Conservation (phyloP, 495 filamentous ascomycete genomes). For the Mytilinidion resinicola region DNA sequence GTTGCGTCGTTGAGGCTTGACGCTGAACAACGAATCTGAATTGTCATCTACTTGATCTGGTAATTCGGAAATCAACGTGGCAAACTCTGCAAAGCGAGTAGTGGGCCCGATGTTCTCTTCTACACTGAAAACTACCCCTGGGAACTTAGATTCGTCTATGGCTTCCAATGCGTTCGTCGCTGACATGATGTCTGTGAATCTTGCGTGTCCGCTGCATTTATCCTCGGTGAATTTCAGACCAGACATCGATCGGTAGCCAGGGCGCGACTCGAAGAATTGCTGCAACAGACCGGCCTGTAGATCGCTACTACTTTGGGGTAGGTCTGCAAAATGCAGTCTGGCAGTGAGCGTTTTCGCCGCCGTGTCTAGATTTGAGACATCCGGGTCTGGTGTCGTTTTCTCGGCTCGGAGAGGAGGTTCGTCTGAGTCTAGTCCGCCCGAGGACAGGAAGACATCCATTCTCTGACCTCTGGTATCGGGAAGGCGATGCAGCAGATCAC, state of each 20-base stretch:
- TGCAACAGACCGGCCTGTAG: not conserved
- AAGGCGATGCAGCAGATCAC: constrained; percentile 6
- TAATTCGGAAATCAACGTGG: too few relatives aligned
- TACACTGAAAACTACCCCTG: too few relatives aligned
- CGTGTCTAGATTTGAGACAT: not conserved
- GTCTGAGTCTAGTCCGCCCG: not conserved
- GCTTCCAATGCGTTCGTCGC: constrained; percentile 6
- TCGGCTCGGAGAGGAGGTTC: not conserved
- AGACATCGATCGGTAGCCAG: constrained; percentile 8
- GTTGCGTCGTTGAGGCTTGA: too few relatives aligned
- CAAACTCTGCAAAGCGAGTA: too few relatives aligned
- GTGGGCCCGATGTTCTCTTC: too few relatives aligned
- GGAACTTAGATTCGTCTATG: not conserved
- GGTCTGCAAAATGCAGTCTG: not conserved
- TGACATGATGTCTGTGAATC: constrained; percentile 4
- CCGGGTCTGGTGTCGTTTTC: not conserved
- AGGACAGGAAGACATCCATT: constrained; percentile 10
- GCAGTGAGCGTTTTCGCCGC: not conserved
- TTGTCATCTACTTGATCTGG: too few relatives aligned
- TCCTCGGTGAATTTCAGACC: constrained; percentile 1
- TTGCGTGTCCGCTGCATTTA: constrained; percentile 4
- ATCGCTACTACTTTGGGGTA: too few relatives aligned
- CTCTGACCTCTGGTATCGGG: constrained; percentile 12
- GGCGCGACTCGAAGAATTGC: constrained; percentile 2
- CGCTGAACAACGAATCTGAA: too few relatives aligned